Percentiles rank a stretch among this genome's conserved stretches.
These are phyloP conservation scores for Suhomyces guaymorum DNA, from an alignment of 1,139 yeast species.

Conservation along the genomic window DNA sequence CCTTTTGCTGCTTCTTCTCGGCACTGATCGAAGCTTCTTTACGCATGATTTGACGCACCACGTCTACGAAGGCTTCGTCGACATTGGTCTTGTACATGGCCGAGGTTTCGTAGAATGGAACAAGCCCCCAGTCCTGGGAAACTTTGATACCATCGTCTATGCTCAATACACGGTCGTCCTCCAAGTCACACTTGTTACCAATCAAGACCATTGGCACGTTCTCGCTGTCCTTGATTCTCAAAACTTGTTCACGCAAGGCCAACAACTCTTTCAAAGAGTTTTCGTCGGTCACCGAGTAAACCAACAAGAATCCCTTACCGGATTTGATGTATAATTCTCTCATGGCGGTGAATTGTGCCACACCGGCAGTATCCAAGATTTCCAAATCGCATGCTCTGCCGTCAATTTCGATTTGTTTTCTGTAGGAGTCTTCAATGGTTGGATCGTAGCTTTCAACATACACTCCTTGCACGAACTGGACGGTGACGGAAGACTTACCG, in stretches of 20 bases:
- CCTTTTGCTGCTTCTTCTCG: slow-evolving; percentile 50
- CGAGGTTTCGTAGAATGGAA: slow-evolving; percentile 90
- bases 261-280: slow-evolving; percentile 79
- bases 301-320: slow-evolving; percentile 53
- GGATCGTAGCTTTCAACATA: slow-evolving; percentile 51
- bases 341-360: slow-evolving; percentile 56
- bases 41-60: slow-evolving; percentile 85
- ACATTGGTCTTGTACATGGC: slow-evolving; percentile 91
- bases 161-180: slow-evolving; percentile 70
- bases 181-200: slow-evolving; percentile 85
- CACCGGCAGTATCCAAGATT: slow-evolving; percentile 54
- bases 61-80: slow-evolving; percentile 84
- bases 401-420: slow-evolving; percentile 89
- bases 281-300: slow-evolving; percentile 87
- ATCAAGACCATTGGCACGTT: slow-evolving; percentile 84
- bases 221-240: slow-evolving; percentile 79
- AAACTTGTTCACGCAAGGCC: slow-evolving; percentile 83
- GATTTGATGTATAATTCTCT: slow-evolving; percentile 66
- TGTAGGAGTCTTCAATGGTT: slow-evolving; percentile 69
- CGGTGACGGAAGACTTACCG: slow-evolving; percentile 53
- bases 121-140: slow-evolving; percentile 84
- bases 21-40: slow-evolving; percentile 56
- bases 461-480: slow-evolving; percentile 53
- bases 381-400: slow-evolving; percentile 88
- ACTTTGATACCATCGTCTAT: slow-evolving; percentile 81